Conservation (phyloP, 169 alveolate species). For the Eimeria maxima region DNA sequence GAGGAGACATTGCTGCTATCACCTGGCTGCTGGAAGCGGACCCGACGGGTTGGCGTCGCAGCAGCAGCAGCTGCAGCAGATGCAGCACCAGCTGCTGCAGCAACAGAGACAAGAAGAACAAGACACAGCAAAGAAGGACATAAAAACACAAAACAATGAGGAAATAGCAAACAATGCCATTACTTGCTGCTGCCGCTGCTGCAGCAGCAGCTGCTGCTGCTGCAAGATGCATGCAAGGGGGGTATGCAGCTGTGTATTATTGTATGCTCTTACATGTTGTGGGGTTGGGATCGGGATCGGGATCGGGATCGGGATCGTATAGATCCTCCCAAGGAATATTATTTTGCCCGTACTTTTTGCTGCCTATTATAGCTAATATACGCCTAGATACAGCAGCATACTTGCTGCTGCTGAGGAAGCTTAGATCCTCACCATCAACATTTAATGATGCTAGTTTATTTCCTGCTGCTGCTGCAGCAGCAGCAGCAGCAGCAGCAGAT, state of each 20-base stretch:
- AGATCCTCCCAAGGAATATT: too few relatives aligned
- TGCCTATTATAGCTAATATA: conserved; percentile 1
- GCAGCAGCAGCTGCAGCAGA: neutral
- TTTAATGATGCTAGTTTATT: neutral
- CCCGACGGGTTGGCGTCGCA: neutral
- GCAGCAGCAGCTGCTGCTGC: too few relatives aligned
- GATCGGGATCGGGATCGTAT: neutral
- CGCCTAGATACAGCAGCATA: conserved; percentile 75
- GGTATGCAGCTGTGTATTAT: too few relatives aligned
- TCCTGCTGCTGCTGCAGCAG: neutral
- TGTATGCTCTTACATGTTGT: too few relatives aligned
- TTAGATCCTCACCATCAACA: conserved; percentile 62
- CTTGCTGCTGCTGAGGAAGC: conserved; percentile 75
- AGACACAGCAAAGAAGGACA: neutral
- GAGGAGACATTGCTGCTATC: neutral
- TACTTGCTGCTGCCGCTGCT: too few relatives aligned
- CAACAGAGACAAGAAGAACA: neutral
- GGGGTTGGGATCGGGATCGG: too few relatives aligned
- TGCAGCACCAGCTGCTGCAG: neutral
- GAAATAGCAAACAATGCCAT: too few relatives aligned
- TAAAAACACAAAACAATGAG: neutral
- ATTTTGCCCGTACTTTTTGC: conserved; percentile 47
- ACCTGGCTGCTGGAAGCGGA: neutral
- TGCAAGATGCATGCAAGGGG: too few relatives aligned
- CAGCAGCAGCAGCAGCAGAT: neutral